These are phyloP conservation scores for Arabidopsis hybrid DNA, from an alignment of 441 rosid species.

Conservation along the genomic window DNA sequence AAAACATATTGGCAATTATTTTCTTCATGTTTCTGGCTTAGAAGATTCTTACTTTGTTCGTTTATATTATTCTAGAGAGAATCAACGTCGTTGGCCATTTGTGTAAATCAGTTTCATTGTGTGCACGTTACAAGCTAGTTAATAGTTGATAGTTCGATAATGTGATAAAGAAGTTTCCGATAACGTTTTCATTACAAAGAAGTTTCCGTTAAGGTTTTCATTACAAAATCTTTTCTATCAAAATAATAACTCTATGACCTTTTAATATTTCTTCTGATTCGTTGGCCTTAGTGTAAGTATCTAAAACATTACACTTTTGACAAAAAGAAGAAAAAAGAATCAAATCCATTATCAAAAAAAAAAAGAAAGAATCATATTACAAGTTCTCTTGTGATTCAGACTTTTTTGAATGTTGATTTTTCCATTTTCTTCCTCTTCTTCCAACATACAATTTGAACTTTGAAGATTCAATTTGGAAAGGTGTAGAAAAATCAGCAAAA, in stretches of 20 bases:
- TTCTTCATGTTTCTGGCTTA: background rate
- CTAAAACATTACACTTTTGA: constrained; percentile 4
- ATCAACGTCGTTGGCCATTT: constrained; percentile 15
- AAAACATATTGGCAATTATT: background rate
- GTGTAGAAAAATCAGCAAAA: constrained; percentile 7
- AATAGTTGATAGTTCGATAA: too few species aligned
- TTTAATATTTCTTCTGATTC: background rate
- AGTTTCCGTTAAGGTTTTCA: background rate
- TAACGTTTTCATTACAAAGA: background rate
- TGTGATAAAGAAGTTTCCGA: background rate
- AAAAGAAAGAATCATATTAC: background rate
- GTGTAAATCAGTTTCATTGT: background rate
- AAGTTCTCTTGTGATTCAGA: constrained; percentile 20
- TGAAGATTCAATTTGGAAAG: constrained; percentile 8
- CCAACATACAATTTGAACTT: background rate
- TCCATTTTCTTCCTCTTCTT: background rate
- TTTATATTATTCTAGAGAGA: background rate
- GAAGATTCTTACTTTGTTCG: background rate
- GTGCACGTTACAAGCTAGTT: background rate
- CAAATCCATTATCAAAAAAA: background rate
- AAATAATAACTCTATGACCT: background rate
- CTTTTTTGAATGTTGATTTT: constrained; percentile 17
- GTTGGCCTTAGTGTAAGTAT: background rate
- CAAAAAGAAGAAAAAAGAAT: background rate
- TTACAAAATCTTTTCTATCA: background rate